Base-by-base conservation (phyloP, 805 yeast genomes). In the Wickerhamomyces ciferrii region DNA sequence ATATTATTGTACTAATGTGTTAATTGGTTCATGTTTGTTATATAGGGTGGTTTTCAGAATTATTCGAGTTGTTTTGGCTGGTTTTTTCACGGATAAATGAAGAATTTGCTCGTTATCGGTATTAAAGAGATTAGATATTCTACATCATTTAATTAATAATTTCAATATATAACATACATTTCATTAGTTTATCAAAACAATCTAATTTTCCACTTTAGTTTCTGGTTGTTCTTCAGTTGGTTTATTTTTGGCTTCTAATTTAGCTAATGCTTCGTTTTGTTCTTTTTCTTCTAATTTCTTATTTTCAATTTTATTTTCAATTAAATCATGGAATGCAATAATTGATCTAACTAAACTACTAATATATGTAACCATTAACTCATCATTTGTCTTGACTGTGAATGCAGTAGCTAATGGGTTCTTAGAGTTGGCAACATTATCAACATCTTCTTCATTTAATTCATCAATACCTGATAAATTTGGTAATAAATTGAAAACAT, bases 291-390 rank as follows among this genome's bases (percentile, higher is more conserved):
- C 69, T 25, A 68, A 48, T 47, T 73, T 76, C 61, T 82, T 84
- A 65, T 90, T 90, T 56, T 87, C 88, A 54, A 94, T 83, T 69
- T 94, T 94, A 70, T 95, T 95, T 59, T 94, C 98, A 62, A 94
- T 94, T 66, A 94, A 77, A 65, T 94, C 96, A 67, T 94, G 96
- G 77, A 94, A 92, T 11, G 98, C 95, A 61, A 94, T 86, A 58
- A 95, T 91, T 6, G 98, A 87, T 62, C 98, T 79, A 21, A 94
- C 96, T 58, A 94, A 72, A 43, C 92, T 84, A 59, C 94, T 80
- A 53, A 94, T 81, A 64, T 95, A 95, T 23, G 94, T 81, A 61
- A 89, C 78, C 99, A 95, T 92, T 56, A 95, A 74, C 66, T 94
- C 96, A 62, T 94, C 99, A 62, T 94, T 95, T 3, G 99, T 89